Evolutionary conservation across 768 basidiomycete genomes (phyloP), one percentile per base, ranked within the genome.

Genomic region (Hypholoma fasciculare): DNA sequence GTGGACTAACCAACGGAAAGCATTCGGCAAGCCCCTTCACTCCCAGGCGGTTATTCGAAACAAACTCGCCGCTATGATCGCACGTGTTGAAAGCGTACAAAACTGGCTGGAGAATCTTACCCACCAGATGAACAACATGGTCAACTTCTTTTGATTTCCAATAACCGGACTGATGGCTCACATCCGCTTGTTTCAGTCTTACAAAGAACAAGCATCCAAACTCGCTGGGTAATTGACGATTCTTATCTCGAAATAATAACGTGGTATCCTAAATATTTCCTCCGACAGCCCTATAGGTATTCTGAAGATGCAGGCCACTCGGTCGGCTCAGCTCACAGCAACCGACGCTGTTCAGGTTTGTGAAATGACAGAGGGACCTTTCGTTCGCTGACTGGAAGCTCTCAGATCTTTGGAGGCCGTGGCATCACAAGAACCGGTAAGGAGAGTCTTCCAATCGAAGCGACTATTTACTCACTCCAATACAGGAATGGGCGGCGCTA

Each of bases 1-100:
- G 70, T 98, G 96, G 96, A 81, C 85, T 5, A 84, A 78, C 56
- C 93, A 97, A 67, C 84, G 96, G 54, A 89, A 90, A 67, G 94
- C 91, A 16, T 96, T 97, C 64, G 95, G 95, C 49, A 94, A 92
- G 71, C 90, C 88, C 1, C 78, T 96, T 42, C 83, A 85, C 62
- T 84, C 89, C 2, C 92, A 93, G 71, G 83, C 95, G 4, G 92
- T 97, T 63, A 90, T 98, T 65, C 86, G 96, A 50, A 82, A 81
- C 63, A 96, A 96, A 79, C 76, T 98, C 48, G 94, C 94, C 8
- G 78, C 76, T 7, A 98, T 98, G 94, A 82, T 82, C 40, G 68
- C 79, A 0, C 74, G 81, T 34, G 73, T 78, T 7, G 81, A 83
- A 59, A 93, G 94, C 58, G 80, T 82, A 5, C 92, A 94, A 70